These are phyloP conservation scores for Penicillium tannophilum DNA, from an alignment of 495 filamentous ascomycete genomes.

Conservation along the genomic window DNA sequence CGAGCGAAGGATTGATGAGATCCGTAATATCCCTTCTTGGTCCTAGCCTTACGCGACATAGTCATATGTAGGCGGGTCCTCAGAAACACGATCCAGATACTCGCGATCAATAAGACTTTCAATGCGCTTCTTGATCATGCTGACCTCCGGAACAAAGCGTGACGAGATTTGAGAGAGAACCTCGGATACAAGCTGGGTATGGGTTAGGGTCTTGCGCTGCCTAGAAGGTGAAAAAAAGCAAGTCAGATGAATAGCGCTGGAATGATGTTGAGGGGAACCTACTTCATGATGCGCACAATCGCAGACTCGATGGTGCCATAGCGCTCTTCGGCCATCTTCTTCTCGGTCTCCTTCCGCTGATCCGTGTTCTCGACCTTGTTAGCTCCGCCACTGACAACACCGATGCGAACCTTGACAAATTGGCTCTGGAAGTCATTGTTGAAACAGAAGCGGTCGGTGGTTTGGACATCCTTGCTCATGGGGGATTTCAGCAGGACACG, in stretches of 20 bases:
- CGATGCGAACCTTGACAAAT: constrained; percentile 83
- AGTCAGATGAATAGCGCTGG: constrained; percentile 14
- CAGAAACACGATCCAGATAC: constrained; percentile 87
- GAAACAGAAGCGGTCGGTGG: constrained; percentile 79
- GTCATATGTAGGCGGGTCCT: constrained; percentile 68
- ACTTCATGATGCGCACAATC: constrained; percentile 97
- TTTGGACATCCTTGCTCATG: constrained; percentile 76
- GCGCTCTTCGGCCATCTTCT: constrained; percentile 80
- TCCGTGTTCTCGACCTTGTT: constrained; percentile 85
- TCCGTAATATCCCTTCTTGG: not conserved
- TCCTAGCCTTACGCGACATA: constrained; percentile 63
- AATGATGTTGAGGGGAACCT: constrained; percentile 32
- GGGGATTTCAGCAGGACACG: constrained; percentile 82
- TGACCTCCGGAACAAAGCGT: constrained; percentile 87
- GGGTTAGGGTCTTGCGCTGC: constrained; percentile 82
- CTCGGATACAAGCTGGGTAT: constrained; percentile 81
- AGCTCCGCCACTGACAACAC: constrained; percentile 62
- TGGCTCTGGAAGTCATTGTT: constrained; percentile 83
- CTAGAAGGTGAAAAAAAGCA: constrained; percentile 46
- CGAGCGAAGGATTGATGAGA: not conserved
- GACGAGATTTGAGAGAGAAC: constrained; percentile 75
- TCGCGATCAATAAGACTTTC: constrained; percentile 91
- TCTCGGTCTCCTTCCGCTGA: constrained; percentile 84
- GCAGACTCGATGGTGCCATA: constrained; percentile 82
- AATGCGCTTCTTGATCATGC: constrained; percentile 91